Percentiles rank a stretch among this genome's conserved stretches.
Evolutionary conservation across 169 alveolate species (phyloP).

Genomic region (Cryptosporidium canis): DNA sequence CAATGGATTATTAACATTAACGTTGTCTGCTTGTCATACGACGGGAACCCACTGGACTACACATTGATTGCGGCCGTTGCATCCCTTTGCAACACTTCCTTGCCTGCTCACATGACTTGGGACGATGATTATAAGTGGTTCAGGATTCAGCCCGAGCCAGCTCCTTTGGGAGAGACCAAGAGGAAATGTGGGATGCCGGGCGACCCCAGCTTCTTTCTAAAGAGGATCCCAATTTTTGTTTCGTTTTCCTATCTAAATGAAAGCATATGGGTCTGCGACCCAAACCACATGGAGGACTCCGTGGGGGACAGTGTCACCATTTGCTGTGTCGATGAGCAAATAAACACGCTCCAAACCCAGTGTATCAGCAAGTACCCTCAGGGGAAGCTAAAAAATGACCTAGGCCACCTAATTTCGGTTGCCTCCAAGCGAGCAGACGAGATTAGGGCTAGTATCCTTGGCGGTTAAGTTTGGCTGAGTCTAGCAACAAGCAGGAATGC

Average conservation of each 20-base stretch:
- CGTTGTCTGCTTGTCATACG: constrained; percentile 60
- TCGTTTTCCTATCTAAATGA: constrained; percentile 46
- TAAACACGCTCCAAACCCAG: constrained; percentile 24
- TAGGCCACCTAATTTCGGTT: background rate
- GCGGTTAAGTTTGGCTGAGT: background rate
- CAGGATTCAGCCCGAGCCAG: background rate
- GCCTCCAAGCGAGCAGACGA: constrained; percentile 44
- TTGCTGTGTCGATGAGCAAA: constrained; percentile 41
- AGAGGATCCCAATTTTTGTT: constrained; percentile 55
- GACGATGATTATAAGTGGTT: constrained; percentile 25
- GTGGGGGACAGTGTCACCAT: constrained; percentile 23
- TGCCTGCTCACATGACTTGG: constrained; percentile 42
- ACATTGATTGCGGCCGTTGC: constrained; percentile 34
- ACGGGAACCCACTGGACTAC: constrained; percentile 60
- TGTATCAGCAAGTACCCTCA: constrained; percentile 28
- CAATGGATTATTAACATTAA: constrained; percentile 43
- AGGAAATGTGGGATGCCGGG: background rate
- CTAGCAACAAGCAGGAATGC: background rate
- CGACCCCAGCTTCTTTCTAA: background rate
- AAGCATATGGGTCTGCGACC: constrained; percentile 61
- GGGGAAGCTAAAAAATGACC: background rate
- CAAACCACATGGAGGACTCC: constrained; percentile 59
- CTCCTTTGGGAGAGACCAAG: background rate
- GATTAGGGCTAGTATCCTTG: background rate
- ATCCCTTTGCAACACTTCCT: background rate